phyloP scores from a whole-genome alignment of 257 asterid species.

The Hygrophila difformis region DNA sequence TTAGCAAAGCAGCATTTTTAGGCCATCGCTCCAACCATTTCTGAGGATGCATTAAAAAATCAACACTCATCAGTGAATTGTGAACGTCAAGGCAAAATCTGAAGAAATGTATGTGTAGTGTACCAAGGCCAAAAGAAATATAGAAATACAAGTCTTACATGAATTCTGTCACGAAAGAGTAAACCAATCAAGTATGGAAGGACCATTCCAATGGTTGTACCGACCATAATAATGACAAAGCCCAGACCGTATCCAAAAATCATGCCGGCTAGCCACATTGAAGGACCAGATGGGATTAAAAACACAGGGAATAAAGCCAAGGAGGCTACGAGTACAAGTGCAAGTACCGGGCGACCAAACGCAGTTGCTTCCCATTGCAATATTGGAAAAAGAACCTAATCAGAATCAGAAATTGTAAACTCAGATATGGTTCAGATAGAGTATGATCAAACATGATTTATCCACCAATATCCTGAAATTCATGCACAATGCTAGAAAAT shows the following conservation, averaged over 20 bases:
- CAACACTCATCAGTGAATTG: neutral
- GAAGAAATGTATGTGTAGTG: too few relatives aligned
- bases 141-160: slow-evolving; percentile 39
- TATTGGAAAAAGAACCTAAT: slow-evolving; percentile 66
- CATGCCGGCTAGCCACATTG: slow-evolving; percentile 99
- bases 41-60: slow-evolving; percentile 27
- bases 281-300: slow-evolving; percentile 87
- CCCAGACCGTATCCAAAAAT: slow-evolving; percentile 90
- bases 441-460: neutral
- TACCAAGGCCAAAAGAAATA: too few relatives aligned
- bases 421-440: slow-evolving; percentile 13
- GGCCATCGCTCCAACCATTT: slow-evolving; percentile 97
- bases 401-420: slow-evolving; percentile 21
- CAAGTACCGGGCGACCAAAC: slow-evolving; percentile 77
- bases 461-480: slow-evolving; percentile 1
- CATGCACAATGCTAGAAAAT: neutral
- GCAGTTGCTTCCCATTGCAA: slow-evolving; percentile 91
- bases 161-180: slow-evolving; percentile 68
- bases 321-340: slow-evolving; percentile 69
- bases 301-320: slow-evolving; percentile 77
- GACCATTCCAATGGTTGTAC: slow-evolving; percentile 81
- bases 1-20: slow-evolving; percentile 63
- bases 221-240: slow-evolving; percentile 76
- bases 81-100: neutral
- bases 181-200: slow-evolving; percentile 73